Evolutionary conservation across 1,284 basidiomycete species (phyloP), one percentile per base, ranked within the genome.

Genomic region (Gymnopus androsaceus): DNA sequence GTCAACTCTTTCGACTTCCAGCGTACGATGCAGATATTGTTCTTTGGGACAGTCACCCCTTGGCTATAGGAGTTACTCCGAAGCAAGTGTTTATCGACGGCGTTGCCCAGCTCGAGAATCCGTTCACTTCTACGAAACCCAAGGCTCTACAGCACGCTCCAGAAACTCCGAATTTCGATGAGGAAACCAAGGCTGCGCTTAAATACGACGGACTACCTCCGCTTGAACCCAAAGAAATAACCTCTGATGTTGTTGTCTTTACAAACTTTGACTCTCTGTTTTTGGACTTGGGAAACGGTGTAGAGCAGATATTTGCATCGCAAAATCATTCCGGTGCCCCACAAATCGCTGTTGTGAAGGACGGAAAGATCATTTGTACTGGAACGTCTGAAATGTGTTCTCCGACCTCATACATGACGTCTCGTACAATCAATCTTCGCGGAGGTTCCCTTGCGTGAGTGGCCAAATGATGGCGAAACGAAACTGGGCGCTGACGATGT

Each of bases 131-230:
- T 15, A 12, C 47, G 3, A 90, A 89, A 66, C 78, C 83, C 0
- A 42, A 57, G 4, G 46, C 66, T 1, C 73, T 78, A 57, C 85
- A 87, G 63, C 63, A 70, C 0, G 66, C 69, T 1, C 88, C 88
- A 0, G 61, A 70, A 7, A 81, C 80, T 2, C 88, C 88, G 2
- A 72, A 83, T 60, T 90, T 85, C 55, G 78, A 81, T 58, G 70
- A 75, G 51, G 84, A 88, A 62, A 75, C 75, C 2, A 64, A 72
- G 46, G 76, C 75, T 15, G 77, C 85, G 2, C 63, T 89, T 14
- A 67, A 82, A 65, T 81, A 82, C 59, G 81, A 88, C 46, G 88
- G 88, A 3, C 74, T 90, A 0, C 88, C 86, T 25, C 87, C 87
- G 11, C 71, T 90, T 34, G 68, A 67, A n/a, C 69, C 80, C 0